Base-by-base conservation (phyloP, 2,329 filamentous ascomycete species). In the Dactylellina drechsleri region DNA sequence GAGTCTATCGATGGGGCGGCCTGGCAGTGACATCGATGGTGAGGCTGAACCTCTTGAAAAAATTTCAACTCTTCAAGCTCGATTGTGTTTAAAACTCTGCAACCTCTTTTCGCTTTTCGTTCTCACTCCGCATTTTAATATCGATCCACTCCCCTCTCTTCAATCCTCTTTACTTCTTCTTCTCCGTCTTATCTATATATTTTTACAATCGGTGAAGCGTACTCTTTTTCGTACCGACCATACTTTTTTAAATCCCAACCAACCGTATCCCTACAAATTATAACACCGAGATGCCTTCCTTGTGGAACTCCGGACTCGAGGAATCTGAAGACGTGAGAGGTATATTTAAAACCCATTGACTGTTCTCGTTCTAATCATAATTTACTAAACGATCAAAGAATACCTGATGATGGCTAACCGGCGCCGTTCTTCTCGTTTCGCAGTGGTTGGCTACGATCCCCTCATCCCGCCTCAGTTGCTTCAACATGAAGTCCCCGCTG, bases 381-480 rank as follows among this genome's bases (percentile, higher is more conserved):
- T 49, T 20, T 40, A 28, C 28, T 60, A 56, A 20, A 43, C 43
- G 16, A 47, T 52, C 31, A 26, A 43, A 54, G 61, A 40, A 45
- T 12, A 31, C 20, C 7, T 8, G 26, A 26, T 36, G 41, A 47
- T 60, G 40, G 49, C 53, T 66, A 53, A 54, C 60, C 45, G 36
- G 50, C 41, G 49, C 49, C 40, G 16, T 47, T n/a, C 54, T 31
- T 36, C 26, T 36, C 26, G 6, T 6, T 28, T 54, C 23, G 47
- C 64, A 79, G 78, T 79, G 52, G 20, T 79, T 64, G 78, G 78
- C 40, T 77, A 79, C 56, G 78, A 79, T 54, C 78, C 78, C 65
- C 74, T 79, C 66, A 79, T 79, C 28, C 70, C 78, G 47, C 78
- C 78, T 0, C 77, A 77, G 49, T 73, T 79, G 20, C 77, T 79